Conservation (phyloP, 495 filamentous ascomycete species). For the Penicillium desertorum region DNA sequence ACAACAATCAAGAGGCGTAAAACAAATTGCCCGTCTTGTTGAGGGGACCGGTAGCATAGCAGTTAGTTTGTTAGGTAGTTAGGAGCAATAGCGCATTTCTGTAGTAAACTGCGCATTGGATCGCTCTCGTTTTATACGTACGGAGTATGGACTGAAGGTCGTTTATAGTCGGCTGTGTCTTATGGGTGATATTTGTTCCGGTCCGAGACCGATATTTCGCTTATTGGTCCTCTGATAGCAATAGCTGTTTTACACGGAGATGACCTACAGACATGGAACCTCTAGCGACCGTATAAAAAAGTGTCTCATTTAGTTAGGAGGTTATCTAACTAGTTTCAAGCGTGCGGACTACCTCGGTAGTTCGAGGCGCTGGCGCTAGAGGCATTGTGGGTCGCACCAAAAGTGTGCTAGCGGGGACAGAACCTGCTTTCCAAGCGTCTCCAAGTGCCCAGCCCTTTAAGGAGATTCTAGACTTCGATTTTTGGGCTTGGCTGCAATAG, state of each 20-base stretch:
- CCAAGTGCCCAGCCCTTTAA: constrained; percentile 6
- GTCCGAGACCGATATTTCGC: neutral
- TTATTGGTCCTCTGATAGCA: neutral
- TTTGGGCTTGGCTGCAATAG: constrained; percentile 10
- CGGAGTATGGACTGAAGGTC: no score
- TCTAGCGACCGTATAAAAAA: neutral
- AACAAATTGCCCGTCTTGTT: no score
- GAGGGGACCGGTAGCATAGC: no score
- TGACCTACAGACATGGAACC: neutral
- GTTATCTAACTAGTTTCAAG: neutral
- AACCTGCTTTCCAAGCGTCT: constrained; percentile 7
- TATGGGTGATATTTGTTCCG: no score
- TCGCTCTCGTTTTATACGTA: no score
- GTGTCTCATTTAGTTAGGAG: neutral
- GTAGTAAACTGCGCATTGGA: no score
- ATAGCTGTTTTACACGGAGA: neutral
- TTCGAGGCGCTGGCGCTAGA: constrained; percentile 13
- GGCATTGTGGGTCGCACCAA: constrained; percentile 7
- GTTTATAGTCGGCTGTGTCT: no score
- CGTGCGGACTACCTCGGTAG: constrained; percentile 7
- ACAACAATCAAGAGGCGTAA: no score
- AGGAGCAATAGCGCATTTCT: no score
- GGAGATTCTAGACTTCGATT: constrained; percentile 12
- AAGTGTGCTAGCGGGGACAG: neutral
- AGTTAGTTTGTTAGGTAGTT: no score